Evolutionary conservation across 768 basidiomycete species (phyloP), one percentile per base, ranked within the genome.

Genomic region (Tricholoma hemisulphureum): DNA sequence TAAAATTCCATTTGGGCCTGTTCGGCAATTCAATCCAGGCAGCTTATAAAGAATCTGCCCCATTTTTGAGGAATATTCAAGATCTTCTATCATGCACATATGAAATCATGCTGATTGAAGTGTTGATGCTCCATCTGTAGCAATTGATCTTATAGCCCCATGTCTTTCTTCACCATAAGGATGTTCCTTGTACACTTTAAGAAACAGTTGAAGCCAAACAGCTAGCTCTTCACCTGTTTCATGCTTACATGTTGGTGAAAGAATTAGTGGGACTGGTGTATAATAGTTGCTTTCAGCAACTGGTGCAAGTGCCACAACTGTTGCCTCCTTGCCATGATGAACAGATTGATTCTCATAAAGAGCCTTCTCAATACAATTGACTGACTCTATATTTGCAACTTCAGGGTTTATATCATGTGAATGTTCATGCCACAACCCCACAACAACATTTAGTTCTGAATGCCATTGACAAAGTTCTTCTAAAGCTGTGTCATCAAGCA

Each of bases 111-210:
- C 53, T 14, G 34, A 41, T 24, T 64, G 64, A 52, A 69, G 71
- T n/a, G 61, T 60, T 34, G 65, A 56, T 43, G 65, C 72, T 3
- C 72, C 71, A 58, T 73, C 70, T 13, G 63, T 71, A 4, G 62
- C 68, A 21, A 73, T 32, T 2, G 55, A 45, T 18, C 14, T 48
- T 18, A 71, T 67, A 4, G 64, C 60, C 9, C 69, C 67, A 57
- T 67, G 61, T 6, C 55, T 24, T 26, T 26, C 45, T 52, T 61
- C 61, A 9, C 71, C 69, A 55, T 56, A 10, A 13, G 55, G 51
- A 60, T 65, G 49, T 14, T 18, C 31, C 16, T 60, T 21, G 34
- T 63, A 50, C 7, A 18, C 31, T 1, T 68, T 51, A 5, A 72
- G 11, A 11, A 69, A 48, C 2, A 6, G 21, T 7, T 37, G 2